Conservation (phyloP, 2,329 filamentous ascomycete species). For the Diaporthe capsici region DNA sequence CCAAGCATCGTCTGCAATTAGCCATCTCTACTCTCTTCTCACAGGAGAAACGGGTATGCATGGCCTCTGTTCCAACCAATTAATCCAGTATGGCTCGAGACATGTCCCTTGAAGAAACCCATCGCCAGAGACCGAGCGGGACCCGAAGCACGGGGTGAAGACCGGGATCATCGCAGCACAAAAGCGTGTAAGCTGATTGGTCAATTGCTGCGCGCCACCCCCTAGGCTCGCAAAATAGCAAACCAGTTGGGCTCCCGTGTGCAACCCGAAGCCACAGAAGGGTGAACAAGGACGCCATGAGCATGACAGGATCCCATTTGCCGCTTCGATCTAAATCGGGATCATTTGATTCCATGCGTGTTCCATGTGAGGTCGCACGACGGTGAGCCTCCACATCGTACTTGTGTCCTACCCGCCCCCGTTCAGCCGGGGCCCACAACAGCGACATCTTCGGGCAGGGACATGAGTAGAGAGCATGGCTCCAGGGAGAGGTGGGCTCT, state of each 20-base stretch:
- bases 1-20: background rate
- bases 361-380: background rate
- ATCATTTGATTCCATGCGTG: background rate
- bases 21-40: background rate
- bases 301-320: too few species aligned
- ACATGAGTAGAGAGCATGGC: background rate
- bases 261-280: conserved; percentile 13
- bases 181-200: conserved; percentile 32
- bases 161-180: background rate
- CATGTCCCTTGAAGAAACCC: background rate
- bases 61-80: too few species aligned
- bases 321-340: background rate
- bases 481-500: background rate
- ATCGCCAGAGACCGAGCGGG: background rate
- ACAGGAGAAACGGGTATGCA: background rate
- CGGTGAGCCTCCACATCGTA: background rate
- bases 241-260: background rate
- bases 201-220: background rate
- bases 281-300: background rate
- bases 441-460: background rate
- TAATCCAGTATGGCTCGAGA: background rate
- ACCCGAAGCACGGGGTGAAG: background rate
- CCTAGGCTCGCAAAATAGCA: background rate
- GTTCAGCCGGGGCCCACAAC: background rate
- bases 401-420: background rate